phyloP scores from a whole-genome alignment of 2,329 filamentous ascomycete genomes.

The Pseudophaeomoniella oleicola region DNA sequence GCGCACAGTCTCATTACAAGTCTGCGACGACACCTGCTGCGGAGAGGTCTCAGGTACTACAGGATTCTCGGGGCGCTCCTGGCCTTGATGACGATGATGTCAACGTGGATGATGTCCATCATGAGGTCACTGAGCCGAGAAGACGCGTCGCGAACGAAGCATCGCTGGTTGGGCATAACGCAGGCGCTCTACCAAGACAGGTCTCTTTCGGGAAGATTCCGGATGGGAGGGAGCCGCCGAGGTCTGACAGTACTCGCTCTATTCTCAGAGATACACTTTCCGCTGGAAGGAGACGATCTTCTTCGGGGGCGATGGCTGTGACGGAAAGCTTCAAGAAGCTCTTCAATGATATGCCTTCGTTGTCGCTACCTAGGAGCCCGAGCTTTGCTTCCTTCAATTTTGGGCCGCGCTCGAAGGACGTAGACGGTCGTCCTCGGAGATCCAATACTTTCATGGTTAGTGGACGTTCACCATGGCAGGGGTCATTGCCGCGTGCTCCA shows the following conservation, averaged over 20 bases:
- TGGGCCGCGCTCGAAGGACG: background rate
- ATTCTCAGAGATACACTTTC: background rate
- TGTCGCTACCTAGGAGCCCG: background rate
- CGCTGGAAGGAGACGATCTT: background rate
- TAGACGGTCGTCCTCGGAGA: background rate
- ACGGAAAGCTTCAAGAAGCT: background rate
- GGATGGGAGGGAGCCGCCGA: background rate
- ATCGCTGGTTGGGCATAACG: too few species aligned
- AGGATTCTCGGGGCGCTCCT: conserved; percentile 26
- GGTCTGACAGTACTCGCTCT: background rate
- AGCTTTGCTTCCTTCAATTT: background rate
- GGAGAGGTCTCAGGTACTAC: conserved; percentile 43
- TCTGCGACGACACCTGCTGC: conserved; percentile 42
- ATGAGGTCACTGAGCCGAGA: background rate
- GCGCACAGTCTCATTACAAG: conserved; percentile 40
- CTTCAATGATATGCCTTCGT: background rate
- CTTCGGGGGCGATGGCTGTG: background rate
- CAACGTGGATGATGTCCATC: conserved; percentile 12
- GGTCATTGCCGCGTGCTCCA: too few species aligned
- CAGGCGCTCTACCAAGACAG: background rate
- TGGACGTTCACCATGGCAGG: background rate
- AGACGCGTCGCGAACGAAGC: background rate
- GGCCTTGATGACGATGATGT: conserved; percentile 19
- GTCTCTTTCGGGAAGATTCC: background rate
- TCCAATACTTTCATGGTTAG: background rate